Percentiles rank a stretch among this genome's conserved stretches.
Conservation (phyloP, 345 rosid genomes). For the Excoecaria agallocha region DNA sequence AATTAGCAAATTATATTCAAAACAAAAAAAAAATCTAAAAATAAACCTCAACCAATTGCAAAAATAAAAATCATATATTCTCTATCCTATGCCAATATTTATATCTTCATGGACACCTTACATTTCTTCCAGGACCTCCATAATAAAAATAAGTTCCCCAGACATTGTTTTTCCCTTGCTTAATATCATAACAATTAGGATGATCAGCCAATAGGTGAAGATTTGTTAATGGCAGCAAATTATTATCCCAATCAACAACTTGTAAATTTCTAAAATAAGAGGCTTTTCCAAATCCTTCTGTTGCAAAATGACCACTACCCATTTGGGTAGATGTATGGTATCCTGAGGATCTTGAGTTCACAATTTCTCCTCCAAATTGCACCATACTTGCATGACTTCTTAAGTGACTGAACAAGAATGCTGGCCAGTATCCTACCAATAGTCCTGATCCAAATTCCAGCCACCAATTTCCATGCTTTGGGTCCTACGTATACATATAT, state of each 20-base stretch:
- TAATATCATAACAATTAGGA: slow-evolving; percentile 31
- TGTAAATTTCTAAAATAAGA: slow-evolving; percentile 33
- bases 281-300: slow-evolving; percentile 35
- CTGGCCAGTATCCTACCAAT: slow-evolving; percentile 38
- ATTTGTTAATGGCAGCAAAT: slow-evolving; percentile 27
- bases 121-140: slow-evolving; percentile 39
- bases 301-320: slow-evolving; percentile 38
- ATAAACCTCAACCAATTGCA: neutral
- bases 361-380: slow-evolving; percentile 36
- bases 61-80: too few species aligned
- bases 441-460: slow-evolving; percentile 32
- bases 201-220: slow-evolving; percentile 33
- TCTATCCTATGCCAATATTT: neutral
- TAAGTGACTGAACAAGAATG: slow-evolving; percentile 30
- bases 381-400: slow-evolving; percentile 37
- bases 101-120: slow-evolving; percentile 24
- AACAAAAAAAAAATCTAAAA: slow-evolving; percentile 18
- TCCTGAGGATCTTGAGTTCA: slow-evolving; percentile 29
- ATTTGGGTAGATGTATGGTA: slow-evolving; percentile 33
- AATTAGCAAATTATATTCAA: neutral
- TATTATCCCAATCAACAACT: slow-evolving; percentile 38
- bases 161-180: slow-evolving; percentile 24
- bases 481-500: slow-evolving; percentile 23
- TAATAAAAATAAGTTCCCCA: slow-evolving; percentile 39
- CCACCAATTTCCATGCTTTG: slow-evolving; percentile 41